Percentiles rank a stretch among this genome's conserved stretches.
Conservation (phyloP, 352 stramenopile genomes). For the Phytophthora citrophthora region DNA sequence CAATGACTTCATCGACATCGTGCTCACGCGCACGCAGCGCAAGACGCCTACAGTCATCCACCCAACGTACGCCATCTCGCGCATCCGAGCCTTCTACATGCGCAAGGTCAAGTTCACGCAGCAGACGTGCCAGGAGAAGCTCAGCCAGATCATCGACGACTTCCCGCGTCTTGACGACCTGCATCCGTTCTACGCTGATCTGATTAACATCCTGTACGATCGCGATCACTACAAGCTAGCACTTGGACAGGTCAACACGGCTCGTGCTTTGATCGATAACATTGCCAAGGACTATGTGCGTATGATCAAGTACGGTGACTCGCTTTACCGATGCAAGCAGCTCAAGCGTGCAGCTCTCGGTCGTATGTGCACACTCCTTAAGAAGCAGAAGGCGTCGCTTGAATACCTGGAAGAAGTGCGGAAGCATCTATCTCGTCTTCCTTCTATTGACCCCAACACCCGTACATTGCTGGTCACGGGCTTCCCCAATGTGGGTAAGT, state of each 20-base stretch:
- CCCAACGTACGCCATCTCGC: slow-evolving; percentile 96
- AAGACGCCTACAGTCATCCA: slow-evolving; percentile 99
- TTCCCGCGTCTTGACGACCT: slow-evolving; percentile 99
- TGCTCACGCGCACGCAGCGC: slow-evolving; percentile 98
- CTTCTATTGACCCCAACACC: slow-evolving; percentile 99
- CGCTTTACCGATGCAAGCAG: slow-evolving; percentile 99
- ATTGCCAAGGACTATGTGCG: slow-evolving; percentile 99
- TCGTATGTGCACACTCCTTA: slow-evolving; percentile 99
- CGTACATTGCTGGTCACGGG: slow-evolving; percentile 98
- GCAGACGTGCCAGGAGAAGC: slow-evolving; percentile 98
- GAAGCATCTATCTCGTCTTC: slow-evolving; percentile 99
- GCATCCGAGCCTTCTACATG: slow-evolving; percentile 97
- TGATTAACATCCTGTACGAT: slow-evolving; percentile 99
- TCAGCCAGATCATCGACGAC: slow-evolving; percentile 97
- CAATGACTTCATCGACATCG: slow-evolving; percentile 99
- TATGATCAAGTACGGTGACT: slow-evolving; percentile 99
- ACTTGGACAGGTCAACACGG: slow-evolving; percentile 99
- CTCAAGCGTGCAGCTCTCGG: slow-evolving; percentile 99
- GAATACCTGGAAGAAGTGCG: slow-evolving; percentile 97
- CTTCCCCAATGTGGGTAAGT: slow-evolving; percentile 99
- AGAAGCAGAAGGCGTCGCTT: slow-evolving; percentile 98
- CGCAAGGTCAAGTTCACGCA: slow-evolving; percentile 99
- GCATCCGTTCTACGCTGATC: slow-evolving; percentile 99
- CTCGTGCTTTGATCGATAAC: slow-evolving; percentile 97
- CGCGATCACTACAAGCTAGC: slow-evolving; percentile 99